Conservation (phyloP, 208 protist genomes). For the Trypanosoma conorhini region DNA sequence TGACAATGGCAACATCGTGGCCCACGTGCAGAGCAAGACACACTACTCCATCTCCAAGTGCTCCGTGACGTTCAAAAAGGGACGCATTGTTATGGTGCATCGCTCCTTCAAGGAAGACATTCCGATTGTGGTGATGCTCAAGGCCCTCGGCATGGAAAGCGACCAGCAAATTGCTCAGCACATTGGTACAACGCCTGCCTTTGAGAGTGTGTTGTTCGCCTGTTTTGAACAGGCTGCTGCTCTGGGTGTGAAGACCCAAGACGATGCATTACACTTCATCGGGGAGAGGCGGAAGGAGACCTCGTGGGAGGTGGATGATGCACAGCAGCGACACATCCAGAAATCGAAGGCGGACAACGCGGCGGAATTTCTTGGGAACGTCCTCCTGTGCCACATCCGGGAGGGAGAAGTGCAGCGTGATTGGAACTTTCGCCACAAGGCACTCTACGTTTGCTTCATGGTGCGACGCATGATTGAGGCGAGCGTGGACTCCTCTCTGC, state of each 20-base stretch:
- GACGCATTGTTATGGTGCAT: conserved; percentile 96
- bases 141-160: conserved; percentile 97
- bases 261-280: conserved; percentile 97
- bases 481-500: conserved; percentile 72
- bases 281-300: conserved; percentile 92
- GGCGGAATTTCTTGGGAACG: conserved; percentile 93
- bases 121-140: conserved; percentile 97
- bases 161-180: conserved; percentile 99
- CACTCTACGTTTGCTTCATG: conserved; percentile 98
- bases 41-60: conserved; percentile 96
- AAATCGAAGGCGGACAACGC: conserved; percentile 94
- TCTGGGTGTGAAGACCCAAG: conserved; percentile 84
- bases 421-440: conserved; percentile 98
- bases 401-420: conserved; percentile 86
- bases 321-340: conserved; percentile 54
- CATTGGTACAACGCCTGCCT: conserved; percentile 93
- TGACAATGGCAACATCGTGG: conserved; percentile 78
- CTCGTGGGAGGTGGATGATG: conserved; percentile 75
- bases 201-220: conserved; percentile 92
- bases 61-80: conserved; percentile 94
- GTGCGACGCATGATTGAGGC: conserved; percentile 97
- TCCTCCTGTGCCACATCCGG: conserved; percentile 95
- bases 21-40: conserved; percentile 91
- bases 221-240: conserved; percentile 95
- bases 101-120: conserved; percentile 99